phyloP scores from a whole-genome alignment of 768 basidiomycete species.

The Rhizopogon sp. region DNA sequence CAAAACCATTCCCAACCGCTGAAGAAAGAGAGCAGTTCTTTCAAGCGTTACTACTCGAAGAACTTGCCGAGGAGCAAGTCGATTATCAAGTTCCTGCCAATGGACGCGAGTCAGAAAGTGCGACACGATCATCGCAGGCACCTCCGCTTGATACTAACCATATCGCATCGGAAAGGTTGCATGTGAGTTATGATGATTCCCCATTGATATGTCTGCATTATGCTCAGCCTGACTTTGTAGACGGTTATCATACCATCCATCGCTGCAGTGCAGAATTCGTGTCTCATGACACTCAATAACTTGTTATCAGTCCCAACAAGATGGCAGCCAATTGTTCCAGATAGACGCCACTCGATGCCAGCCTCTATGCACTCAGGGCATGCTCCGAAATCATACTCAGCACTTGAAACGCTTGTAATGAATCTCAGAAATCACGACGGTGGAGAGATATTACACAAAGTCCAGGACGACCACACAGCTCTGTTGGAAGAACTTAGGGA shows the following conservation, averaged over 20 bases:
- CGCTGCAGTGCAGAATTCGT: slow-evolving; percentile 65
- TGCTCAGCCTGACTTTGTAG: slow-evolving; percentile 24
- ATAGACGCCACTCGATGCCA: slow-evolving; percentile 11
- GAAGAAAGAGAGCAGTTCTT: slow-evolving; percentile 6
- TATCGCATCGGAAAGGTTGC: background rate
- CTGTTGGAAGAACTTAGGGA: slow-evolving; percentile 56
- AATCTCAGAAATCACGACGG: slow-evolving; percentile 52
- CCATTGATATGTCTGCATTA: background rate
- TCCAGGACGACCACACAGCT: slow-evolving; percentile 38
- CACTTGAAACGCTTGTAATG: slow-evolving; percentile 56
- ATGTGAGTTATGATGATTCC: background rate
- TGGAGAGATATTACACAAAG: slow-evolving; percentile 34
- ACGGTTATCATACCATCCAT: slow-evolving; percentile 70
- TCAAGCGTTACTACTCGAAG: slow-evolving; percentile 11
- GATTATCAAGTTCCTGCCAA: slow-evolving; percentile 9
- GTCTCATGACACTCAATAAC: slow-evolving; percentile 68
- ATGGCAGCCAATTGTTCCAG: background rate
- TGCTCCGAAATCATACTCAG: slow-evolving; percentile 31
- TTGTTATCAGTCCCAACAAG: slow-evolving; percentile 48
- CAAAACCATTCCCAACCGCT: slow-evolving; percentile 4
- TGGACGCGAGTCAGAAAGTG: background rate
- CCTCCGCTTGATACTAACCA: background rate
- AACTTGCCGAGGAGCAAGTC: slow-evolving; percentile 18
- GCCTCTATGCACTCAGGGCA: slow-evolving; percentile 21
- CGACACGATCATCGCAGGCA: background rate